Base-by-base conservation (phyloP, 805 yeast species). In the Vanderwaltozyma verrucispora region DNA sequence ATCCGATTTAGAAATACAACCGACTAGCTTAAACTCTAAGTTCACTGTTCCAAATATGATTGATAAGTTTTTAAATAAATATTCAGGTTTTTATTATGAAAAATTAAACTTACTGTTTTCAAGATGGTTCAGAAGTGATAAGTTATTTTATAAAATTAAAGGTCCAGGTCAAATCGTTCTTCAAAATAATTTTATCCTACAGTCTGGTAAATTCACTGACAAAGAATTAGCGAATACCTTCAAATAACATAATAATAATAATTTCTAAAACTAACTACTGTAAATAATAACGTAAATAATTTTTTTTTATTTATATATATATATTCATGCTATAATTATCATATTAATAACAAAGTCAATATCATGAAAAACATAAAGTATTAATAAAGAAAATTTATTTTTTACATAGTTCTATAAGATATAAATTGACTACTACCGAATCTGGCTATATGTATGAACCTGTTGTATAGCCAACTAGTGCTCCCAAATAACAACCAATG, bases 401-500 rank as follows among this genome's bases (percentile, higher is more conserved):
- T 6, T 21, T 21, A 21, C 6, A 21, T 7, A 7, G 10, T 21
- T 6, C 10, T 7, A 21, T 21, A 21, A 7, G 10, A 21, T 7
- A 21, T 21, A 21, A 21, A 7, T 7, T 21, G 10, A 7, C 10
- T 21, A 21, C 6, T n/a, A 6, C 5, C 8, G 29, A 17, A 16
- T n/a, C 17, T n/a, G 14, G 7, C 41, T 38, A 59, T 28, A 62
- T 33, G 37, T 51, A 50, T 23, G 62, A 47, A 29, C 60, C 73
- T 3, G 67, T 40, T 1, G 68, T 35, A 30, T 75, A 68, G 3
- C 94, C 96, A 2, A 72, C 47, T 21, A 75, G 65, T 2, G 78
- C 72, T n/a, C 96, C 96, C 0, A 67, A 24, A 50, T 84, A 85
- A 0, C 77, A 77, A 2, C 97, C 96, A 8, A 73, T 68, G 12